Percentiles rank a stretch among this genome's conserved stretches.
These are phyloP conservation scores for Emergomyces pasteurianus DNA, from an alignment of 2,329 filamentous ascomycete species.

Conservation along the genomic window DNA sequence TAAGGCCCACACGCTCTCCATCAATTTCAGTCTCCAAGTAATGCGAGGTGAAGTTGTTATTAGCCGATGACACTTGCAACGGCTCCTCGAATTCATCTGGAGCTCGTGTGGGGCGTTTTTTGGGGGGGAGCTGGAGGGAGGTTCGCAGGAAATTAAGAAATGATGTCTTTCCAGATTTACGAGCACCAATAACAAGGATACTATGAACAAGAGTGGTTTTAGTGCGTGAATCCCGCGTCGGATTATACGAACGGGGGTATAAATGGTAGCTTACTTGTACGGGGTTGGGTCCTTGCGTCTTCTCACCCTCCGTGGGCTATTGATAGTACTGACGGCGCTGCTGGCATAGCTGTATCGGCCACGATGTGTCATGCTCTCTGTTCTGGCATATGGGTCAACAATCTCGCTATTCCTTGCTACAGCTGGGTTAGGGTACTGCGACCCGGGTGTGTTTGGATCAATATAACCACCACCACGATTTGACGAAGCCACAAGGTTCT, in stretches of 20 bases:
- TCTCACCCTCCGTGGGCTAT: constrained; percentile 81
- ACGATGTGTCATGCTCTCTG: constrained; percentile 93
- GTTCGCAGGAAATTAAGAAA: constrained; percentile 93
- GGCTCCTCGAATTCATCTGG: constrained; percentile 47
- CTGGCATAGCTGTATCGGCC: constrained; percentile 94
- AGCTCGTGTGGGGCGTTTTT: constrained; percentile 51
- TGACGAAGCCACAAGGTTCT: constrained; percentile 49
- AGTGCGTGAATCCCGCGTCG: neutral
- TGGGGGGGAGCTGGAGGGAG: constrained; percentile 68
- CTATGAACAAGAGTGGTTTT: constrained; percentile 35
- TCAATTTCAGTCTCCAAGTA: constrained; percentile 94
- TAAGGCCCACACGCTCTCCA: constrained; percentile 78
- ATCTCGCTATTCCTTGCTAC: constrained; percentile 38
- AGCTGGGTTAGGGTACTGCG: constrained; percentile 16
- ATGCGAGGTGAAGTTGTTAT: constrained; percentile 66
- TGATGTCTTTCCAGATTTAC: constrained; percentile 84
- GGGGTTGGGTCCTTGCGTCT: constrained; percentile 95
- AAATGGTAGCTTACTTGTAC: constrained; percentile 67
- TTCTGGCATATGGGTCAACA: constrained; percentile 66
- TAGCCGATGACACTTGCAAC: constrained; percentile 42
- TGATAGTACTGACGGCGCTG: constrained; percentile 79
- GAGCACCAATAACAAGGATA: constrained; percentile 78
- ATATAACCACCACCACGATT: constrained; percentile 27
- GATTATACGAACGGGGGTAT: neutral
- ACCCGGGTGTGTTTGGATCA: constrained; percentile 8